Percentiles rank a stretch among this genome's conserved stretches.
Conservation (phyloP, 768 basidiomycete species). For the Aureoboletus auriporus region DNA sequence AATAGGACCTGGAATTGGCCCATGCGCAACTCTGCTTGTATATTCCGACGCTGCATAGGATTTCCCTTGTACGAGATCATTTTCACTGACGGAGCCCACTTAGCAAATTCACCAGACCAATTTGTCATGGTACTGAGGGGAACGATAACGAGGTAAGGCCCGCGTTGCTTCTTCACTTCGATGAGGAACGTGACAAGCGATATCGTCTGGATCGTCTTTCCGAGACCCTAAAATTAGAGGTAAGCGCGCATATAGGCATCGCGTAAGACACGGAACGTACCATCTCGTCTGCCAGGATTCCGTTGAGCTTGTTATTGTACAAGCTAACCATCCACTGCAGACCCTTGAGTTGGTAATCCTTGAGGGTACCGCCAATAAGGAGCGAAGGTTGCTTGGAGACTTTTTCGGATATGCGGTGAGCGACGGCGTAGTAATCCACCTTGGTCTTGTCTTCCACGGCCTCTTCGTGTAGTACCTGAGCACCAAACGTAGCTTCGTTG, state of each 20-base stretch:
- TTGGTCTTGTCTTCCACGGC: conserved; percentile 60
- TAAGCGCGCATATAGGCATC: conserved; percentile 8
- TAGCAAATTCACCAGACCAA: conserved; percentile 95
- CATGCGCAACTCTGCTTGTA: conserved; percentile 73
- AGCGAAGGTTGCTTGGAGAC: conserved; percentile 68
- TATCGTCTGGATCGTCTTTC: conserved; percentile 93
- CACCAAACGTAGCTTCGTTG: conserved; percentile 89
- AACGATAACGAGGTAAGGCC: conserved; percentile 93
- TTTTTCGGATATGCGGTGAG: conserved; percentile 88
- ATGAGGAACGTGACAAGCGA: conserved; percentile 95
- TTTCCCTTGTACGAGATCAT: conserved; percentile 89
- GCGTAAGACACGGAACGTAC: conserved; percentile 33
- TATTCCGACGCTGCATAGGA: conserved; percentile 71
- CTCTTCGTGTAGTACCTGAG: conserved; percentile 58
- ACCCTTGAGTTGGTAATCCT: conserved; percentile 93
- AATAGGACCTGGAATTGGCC: conserved; percentile 88
- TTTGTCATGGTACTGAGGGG: conserved; percentile 96
- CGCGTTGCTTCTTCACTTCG: conserved; percentile 84
- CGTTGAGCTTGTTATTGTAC: conserved; percentile 94
- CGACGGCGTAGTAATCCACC: conserved; percentile 95
- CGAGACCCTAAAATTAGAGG: conserved; percentile 64
- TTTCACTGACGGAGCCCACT: conserved; percentile 87
- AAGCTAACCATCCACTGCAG: conserved; percentile 98
- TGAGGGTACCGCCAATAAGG: conserved; percentile 83
- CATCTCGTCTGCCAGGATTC: conserved; percentile 95